phyloP scores from a whole-genome alignment of 2,329 filamentous ascomycete genomes.

The Colletotrichum tabaci region DNA sequence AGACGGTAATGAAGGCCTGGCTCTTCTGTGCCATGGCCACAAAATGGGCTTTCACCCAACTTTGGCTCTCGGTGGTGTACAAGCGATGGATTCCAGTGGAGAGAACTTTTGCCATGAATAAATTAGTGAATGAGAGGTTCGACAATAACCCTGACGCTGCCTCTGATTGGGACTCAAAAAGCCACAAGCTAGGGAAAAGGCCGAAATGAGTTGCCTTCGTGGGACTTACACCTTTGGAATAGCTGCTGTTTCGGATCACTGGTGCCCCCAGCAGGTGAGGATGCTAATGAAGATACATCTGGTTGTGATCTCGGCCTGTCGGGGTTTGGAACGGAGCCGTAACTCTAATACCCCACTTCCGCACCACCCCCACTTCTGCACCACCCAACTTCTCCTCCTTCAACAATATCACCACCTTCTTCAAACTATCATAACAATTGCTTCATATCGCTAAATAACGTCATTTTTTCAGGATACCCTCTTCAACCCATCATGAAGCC shows the following conservation, averaged over 20 bases:
- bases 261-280: constrained; percentile 12
- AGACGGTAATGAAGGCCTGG: constrained; percentile 34
- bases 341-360: too few relatives aligned
- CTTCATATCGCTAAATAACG: too few relatives aligned
- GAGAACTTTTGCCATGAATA: constrained; percentile 23
- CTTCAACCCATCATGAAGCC: too few relatives aligned
- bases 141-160: not conserved
- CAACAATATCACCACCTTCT: too few relatives aligned
- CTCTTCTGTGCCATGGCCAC: constrained; percentile 29
- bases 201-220: too few relatives aligned
- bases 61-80: constrained; percentile 35
- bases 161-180: too few relatives aligned
- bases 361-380: too few relatives aligned
- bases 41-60: constrained; percentile 38
- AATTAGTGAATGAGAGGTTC: constrained; percentile 1
- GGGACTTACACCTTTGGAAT: constrained; percentile 29
- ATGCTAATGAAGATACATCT: not conserved
- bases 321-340: not conserved
- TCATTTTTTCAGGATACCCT: too few relatives aligned
- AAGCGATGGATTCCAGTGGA: constrained; percentile 31
- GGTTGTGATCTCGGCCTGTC: not conserved
- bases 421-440: too few relatives aligned
- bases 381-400: too few relatives aligned
- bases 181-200: too few relatives aligned
- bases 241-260: constrained; percentile 27